These are phyloP conservation scores for Nakazawaea pomicola DNA, from an alignment of 805 yeast species.

Conservation along the genomic window DNA sequence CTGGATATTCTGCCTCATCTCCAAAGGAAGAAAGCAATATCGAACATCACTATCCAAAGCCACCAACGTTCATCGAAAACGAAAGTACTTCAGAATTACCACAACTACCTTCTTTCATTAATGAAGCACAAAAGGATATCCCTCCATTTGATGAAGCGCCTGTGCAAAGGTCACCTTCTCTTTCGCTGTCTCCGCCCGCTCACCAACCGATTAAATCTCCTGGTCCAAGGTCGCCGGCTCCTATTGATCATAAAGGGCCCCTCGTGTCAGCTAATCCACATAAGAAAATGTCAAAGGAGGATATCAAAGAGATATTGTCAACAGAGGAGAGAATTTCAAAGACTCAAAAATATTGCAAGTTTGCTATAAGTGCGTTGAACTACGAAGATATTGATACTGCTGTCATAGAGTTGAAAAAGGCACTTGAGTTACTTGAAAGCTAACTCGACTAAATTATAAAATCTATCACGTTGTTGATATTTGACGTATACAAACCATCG, in stretches of 20 bases:
- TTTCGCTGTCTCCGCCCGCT: background rate
- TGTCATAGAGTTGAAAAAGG: conserved; percentile 49
- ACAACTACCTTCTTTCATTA: conserved; percentile 3
- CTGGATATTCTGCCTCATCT: conserved; percentile 1
- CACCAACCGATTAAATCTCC: too few relatives aligned
- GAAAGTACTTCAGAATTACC: background rate
- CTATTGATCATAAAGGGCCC: too few relatives aligned
- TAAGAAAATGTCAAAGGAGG: conserved; percentile 24
- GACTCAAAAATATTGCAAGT: conserved; percentile 67
- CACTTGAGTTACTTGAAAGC: conserved; percentile 38
- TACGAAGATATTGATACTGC: conserved; percentile 74
- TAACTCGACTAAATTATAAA: too few relatives aligned
- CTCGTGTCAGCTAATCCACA: too few relatives aligned
- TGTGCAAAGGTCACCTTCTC: background rate
- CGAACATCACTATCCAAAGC: background rate
- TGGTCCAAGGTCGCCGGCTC: too few relatives aligned
- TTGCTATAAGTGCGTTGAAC: conserved; percentile 74
- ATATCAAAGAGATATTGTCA: conserved; percentile 46
- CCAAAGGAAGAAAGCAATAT: background rate
- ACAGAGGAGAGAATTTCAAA: conserved; percentile 50
- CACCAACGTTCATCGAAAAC: background rate
- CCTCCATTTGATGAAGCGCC: background rate
- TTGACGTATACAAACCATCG: too few relatives aligned
- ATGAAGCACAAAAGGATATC: too few relatives aligned
- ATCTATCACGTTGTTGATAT: too few relatives aligned